Percentiles rank a stretch among this genome's conserved stretches.
These are phyloP conservation scores for Pseudozyma sp. DNA, from an alignment of 1,284 basidiomycete genomes.

Conservation along the genomic window DNA sequence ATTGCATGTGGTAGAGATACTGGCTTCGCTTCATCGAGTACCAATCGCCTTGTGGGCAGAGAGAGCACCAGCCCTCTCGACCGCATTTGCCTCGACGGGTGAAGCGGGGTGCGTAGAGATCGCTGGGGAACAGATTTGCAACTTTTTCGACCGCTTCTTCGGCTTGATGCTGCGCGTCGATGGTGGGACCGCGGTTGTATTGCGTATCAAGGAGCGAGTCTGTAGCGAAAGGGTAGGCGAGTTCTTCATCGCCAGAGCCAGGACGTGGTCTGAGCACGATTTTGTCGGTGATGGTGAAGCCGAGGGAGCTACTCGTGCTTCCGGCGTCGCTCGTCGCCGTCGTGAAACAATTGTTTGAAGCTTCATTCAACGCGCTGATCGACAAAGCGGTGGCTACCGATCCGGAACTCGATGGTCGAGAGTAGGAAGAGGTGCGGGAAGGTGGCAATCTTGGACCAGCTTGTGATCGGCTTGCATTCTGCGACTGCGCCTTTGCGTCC, in stretches of 20 bases:
- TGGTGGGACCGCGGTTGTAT: slow-evolving; percentile 8
- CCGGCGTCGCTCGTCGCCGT: neutral
- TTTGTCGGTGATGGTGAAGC: slow-evolving; percentile 5
- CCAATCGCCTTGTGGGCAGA: slow-evolving; percentile 25
- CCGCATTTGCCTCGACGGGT: slow-evolving; percentile 17
- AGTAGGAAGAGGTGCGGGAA: neutral
- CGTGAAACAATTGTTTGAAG: neutral
- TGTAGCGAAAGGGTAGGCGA: slow-evolving; percentile 13
- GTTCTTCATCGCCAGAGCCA: slow-evolving; percentile 9
- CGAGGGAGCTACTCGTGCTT: neutral
- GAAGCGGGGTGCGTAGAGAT: slow-evolving; percentile 27
- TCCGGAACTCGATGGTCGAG: neutral
- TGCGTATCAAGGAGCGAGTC: slow-evolving; percentile 3
- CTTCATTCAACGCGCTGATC: neutral
- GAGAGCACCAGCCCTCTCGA: slow-evolving; percentile 21
- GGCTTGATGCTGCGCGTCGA: neutral
- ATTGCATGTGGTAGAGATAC: slow-evolving; percentile 33
- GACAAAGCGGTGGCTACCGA: neutral
- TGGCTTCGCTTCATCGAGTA: slow-evolving; percentile 31
- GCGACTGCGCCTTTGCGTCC: neutral
- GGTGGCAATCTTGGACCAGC: neutral
- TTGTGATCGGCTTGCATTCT: neutral
- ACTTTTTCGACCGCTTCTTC: slow-evolving; percentile 4
- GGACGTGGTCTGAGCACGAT: slow-evolving; percentile 17
- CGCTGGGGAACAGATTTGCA: slow-evolving; percentile 12